Evolutionary conservation across 306 rosid genomes (phyloP), one percentile per base, ranked within the genome.

Genomic region (Cajanus cajan): DNA sequence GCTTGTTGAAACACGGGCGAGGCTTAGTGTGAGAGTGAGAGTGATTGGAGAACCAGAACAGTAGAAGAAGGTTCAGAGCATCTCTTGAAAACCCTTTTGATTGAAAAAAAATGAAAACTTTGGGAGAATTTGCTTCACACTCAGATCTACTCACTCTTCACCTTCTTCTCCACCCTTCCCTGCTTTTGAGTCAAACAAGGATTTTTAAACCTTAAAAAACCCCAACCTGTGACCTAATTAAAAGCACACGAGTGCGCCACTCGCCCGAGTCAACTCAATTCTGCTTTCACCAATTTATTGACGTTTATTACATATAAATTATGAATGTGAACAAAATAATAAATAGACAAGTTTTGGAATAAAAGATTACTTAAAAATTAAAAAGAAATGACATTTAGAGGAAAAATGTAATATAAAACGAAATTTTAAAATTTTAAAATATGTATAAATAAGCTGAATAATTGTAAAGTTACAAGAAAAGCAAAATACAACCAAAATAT

Each of bases 1-100:
- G 90, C 91, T 92, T 92, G 79, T 90, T 84, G 54, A 94, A 94
- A 89, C 57, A 82, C 63, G 98, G 93, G 59, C 92, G 90, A 34
- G 84, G 90, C 97, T 90, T 92, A 62, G 59, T n/a, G n/a, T n/a
- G n/a, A n/a, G n/a, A n/a, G n/a, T n/a, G n/a, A n/a, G n/a, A n/a
- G n/a, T 74, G 71, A 34, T 71, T 63, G 73, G 59, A 40, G 22
- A 14, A 25, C 24, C 34, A 78, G 79, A 63, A 78, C 36, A 61
- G 9, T 24, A 50, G 43, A 24, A 54, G 50, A 58, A 44, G 55
- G 37, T 18, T 83, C 83, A 86, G 45, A 83, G 76, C 85, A 86
- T 80, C n/a, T 54, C 52, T 31, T 15, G 44, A 75, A 25, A 13
- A n/a, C 36, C 65, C 52, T 67, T 71, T n/a, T 21, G 74, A 77